Base-by-base conservation (phyloP, 768 basidiomycete genomes). In the Tylopilus balloui region DNA sequence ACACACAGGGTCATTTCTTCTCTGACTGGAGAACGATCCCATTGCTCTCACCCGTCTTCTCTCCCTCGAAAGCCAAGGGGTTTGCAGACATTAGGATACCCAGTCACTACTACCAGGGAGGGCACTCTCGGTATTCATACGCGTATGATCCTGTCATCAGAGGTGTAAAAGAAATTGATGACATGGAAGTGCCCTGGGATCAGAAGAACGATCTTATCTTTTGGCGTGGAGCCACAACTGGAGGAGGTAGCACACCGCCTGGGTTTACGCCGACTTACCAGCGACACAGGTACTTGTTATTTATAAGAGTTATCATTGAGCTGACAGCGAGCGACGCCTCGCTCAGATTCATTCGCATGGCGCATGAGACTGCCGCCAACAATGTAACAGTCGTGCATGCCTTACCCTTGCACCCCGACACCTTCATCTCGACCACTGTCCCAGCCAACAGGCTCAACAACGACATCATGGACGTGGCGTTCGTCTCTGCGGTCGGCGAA, bases 221-320 rank as follows among this genome's bases (percentile, higher is more conserved):
- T 67, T 99, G 95, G 92, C 73, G 96, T 38, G 96, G 96, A 11
- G 92, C 93, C 3, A 95, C 92, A 0, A 98, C 95, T 0, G 96
- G 96, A 47, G 94, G 94, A 1, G 93, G 93, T 25, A 88, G 78
- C 53, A 84, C 84, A 32, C 93, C 93, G 1, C 80, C 83, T 0
- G 92, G 93, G 0, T 95, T 89, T 62, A 71, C 88, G 3, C 70
- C 81, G 2, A 78, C 83, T 54, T 96, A 93, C 57, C 93, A 97
- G 51, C 78, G 93, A 38, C 93, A 96, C 65, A 76, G 92, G 83
- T 86, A 54, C 34, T 62, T 61, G 11, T 42, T 27, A 47, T 57
- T 8, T 40, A 2, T 17, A 6, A 58, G n/a, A 56, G 38, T 8
- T 44, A 31, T n/a, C 17, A 24, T 38, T 11, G 29, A 17, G 24